phyloP scores from a whole-genome alignment of 2,329 filamentous ascomycete genomes.

The Pyricularia grisea region DNA sequence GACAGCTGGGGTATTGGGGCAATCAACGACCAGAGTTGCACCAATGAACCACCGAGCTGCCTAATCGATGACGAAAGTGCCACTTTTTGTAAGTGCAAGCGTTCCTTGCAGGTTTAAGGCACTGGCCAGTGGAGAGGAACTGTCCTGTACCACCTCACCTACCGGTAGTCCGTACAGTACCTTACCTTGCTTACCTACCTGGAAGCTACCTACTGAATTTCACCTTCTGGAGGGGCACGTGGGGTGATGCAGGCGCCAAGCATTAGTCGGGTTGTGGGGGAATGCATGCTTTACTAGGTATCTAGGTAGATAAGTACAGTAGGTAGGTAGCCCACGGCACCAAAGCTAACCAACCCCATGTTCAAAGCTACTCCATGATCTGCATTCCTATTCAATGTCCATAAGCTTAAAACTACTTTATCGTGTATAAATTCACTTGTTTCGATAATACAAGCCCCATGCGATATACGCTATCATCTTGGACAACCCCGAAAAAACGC shows the following conservation, averaged over 20 bases:
- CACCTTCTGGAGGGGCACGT: not conserved
- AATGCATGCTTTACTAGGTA: too few relatives aligned
- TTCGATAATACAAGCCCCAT: not conserved
- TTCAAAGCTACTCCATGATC: too few relatives aligned
- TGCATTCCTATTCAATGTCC: not conserved
- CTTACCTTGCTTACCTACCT: too few relatives aligned
- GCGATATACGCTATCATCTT: slow-evolving; percentile 3
- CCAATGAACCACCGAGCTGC: not conserved
- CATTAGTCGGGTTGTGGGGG: not conserved
- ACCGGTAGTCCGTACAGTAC: too few relatives aligned
- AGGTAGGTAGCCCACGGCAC: too few relatives aligned
- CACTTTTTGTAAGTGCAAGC: not conserved
- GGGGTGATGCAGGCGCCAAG: not conserved
- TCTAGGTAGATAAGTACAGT: too few relatives aligned
- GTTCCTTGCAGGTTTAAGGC: not conserved
- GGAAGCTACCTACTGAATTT: too few relatives aligned
- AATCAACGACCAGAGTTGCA: not conserved
- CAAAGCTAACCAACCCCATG: too few relatives aligned
- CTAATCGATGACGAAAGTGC: not conserved
- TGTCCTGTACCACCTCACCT: not conserved
- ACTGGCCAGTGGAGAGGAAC: not conserved
- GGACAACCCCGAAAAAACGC: not conserved
- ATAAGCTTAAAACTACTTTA: not conserved
- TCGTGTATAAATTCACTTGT: not conserved
- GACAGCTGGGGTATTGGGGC: not conserved